phyloP scores from a whole-genome alignment of 108 stramenopile species.

The Nitzschia inconspicua region DNA sequence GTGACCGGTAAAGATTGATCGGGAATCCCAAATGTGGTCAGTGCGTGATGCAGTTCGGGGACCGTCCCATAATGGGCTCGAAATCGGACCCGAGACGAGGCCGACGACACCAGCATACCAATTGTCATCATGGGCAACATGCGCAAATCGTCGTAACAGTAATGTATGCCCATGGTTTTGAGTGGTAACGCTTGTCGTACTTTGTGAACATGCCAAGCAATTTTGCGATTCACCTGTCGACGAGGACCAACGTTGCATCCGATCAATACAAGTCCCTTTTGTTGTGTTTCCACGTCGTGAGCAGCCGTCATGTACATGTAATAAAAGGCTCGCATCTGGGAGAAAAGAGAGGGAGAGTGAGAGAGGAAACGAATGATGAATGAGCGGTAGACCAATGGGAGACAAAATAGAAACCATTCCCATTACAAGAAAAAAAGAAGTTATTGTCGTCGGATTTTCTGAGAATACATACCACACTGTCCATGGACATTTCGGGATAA shows the following conservation, averaged over 20 bases:
- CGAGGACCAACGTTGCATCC: conserved; percentile 18
- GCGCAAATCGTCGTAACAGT: conserved; percentile 24
- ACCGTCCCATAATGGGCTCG: conserved; percentile 18
- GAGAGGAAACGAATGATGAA: neutral
- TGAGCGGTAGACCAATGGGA: too few species aligned
- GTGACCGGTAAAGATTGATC: conserved; percentile 2
- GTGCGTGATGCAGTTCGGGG: neutral
- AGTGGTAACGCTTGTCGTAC: conserved; percentile 2
- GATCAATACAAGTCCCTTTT: conserved; percentile 14
- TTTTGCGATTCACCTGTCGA: conserved; percentile 5
- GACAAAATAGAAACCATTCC: too few species aligned
- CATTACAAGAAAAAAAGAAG: too few species aligned
- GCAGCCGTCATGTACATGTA: conserved; percentile 20
- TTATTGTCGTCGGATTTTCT: too few species aligned
- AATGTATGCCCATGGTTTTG: conserved; percentile 9
- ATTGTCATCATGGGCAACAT: conserved; percentile 17
- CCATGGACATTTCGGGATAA: too few species aligned
- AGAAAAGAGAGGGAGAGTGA: neutral
- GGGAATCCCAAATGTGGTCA: conserved; percentile 20
- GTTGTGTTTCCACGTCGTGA: conserved; percentile 18
- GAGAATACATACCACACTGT: conserved; percentile 22
- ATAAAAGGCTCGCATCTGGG: conserved; percentile 12
- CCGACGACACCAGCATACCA: conserved; percentile 18
- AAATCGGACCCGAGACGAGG: conserved; percentile 13
- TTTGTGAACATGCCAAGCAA: conserved; percentile 6